These are phyloP conservation scores for Aspergillus felis DNA, from an alignment of 2,329 filamentous ascomycete genomes.

Conservation along the genomic window DNA sequence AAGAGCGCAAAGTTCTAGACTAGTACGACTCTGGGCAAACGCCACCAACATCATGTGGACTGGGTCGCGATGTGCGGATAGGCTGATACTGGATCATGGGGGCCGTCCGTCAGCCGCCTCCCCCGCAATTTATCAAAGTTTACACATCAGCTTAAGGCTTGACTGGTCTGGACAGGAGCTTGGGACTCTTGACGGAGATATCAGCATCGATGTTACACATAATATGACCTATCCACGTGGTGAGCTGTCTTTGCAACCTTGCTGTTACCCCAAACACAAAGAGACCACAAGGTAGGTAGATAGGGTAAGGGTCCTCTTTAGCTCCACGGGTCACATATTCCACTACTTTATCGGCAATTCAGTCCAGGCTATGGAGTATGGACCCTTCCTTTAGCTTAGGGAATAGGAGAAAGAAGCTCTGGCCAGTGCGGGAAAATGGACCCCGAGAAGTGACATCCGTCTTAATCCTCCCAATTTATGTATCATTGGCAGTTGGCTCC, in stretches of 20 bases:
- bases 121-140: not conserved
- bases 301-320: not conserved
- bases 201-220: not conserved
- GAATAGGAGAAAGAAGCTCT: not conserved
- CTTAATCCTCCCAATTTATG: not conserved
- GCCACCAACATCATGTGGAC: not conserved
- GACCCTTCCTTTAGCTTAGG: not conserved
- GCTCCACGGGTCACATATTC: not conserved
- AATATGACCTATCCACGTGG: not conserved
- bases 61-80: not conserved
- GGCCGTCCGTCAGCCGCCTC: not conserved
- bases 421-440: not conserved
- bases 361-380: not conserved
- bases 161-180: not conserved
- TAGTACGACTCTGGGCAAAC: not conserved
- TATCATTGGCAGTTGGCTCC: not conserved
- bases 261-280: not conserved
- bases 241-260: not conserved
- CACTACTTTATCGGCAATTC: not conserved
- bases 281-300: no score
- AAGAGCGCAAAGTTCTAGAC: not conserved
- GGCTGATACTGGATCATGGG: not conserved
- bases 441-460: not conserved
- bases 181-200: not conserved
- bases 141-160: not conserved